phyloP scores from a whole-genome alignment of 2,329 filamentous ascomycete species.

The Ophiocordyceps camponoti-floridani region DNA sequence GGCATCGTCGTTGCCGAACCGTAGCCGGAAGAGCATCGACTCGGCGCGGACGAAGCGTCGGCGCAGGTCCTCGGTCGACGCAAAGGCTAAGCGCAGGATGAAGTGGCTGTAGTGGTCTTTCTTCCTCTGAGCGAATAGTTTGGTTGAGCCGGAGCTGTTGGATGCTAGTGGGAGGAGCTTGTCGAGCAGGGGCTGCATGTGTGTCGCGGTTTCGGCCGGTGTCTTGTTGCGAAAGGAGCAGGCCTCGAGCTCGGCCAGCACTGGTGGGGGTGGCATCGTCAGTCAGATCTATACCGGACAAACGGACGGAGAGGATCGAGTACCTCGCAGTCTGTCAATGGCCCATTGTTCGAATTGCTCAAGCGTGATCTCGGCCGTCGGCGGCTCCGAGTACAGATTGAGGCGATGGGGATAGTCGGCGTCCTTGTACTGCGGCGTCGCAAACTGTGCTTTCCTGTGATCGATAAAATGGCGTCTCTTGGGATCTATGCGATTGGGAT shows the following conservation, averaged over 20 bases:
- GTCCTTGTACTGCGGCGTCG: constrained; percentile 56
- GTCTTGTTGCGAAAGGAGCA: constrained; percentile 89
- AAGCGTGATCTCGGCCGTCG: constrained; percentile 84
- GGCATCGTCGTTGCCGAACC: constrained; percentile 60
- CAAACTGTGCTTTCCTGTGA: constrained; percentile 75
- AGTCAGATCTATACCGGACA: neutral
- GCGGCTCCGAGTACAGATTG: constrained; percentile 80
- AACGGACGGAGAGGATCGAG: too few species aligned
- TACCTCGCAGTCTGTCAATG: constrained; percentile 77
- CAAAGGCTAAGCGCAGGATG: constrained; percentile 84
- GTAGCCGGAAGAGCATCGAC: constrained; percentile 71
- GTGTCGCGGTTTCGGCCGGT: constrained; percentile 59
- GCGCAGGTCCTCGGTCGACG: constrained; percentile 76
- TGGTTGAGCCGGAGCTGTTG: constrained; percentile 45
- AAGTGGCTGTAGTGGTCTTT: constrained; percentile 98
- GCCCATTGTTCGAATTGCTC: constrained; percentile 99
- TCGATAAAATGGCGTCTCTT: constrained; percentile 67
- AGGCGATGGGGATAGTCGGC: constrained; percentile 69
- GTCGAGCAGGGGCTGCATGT: constrained; percentile 74
- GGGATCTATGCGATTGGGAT: constrained; percentile 35
- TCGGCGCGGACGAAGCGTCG: constrained; percentile 75
- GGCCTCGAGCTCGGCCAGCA: constrained; percentile 76
- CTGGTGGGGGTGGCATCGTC: constrained; percentile 27
- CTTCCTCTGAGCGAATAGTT: constrained; percentile 56
- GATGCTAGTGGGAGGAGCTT: constrained; percentile 72